Evolutionary conservation across 2,329 filamentous ascomycete species (phyloP).

Genomic region (Phoma sp.): DNA sequence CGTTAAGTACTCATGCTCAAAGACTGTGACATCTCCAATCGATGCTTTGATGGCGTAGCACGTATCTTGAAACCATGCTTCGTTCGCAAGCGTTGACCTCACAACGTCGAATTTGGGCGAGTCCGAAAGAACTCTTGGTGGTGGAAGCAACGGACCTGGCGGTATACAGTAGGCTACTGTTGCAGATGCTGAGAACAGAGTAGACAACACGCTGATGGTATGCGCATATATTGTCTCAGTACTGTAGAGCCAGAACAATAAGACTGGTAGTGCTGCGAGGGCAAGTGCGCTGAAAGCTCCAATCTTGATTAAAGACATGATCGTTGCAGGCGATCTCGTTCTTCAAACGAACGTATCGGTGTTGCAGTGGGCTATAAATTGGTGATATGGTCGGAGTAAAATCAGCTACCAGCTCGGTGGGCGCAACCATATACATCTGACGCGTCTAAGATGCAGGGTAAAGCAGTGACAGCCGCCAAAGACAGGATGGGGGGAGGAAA

Average conservation of each 20-base stretch:
- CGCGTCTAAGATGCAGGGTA: background rate
- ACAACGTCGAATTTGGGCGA: slow-evolving; percentile 10
- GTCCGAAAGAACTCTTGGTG: slow-evolving; percentile 16
- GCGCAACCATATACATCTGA: background rate
- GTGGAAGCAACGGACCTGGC: slow-evolving; percentile 30
- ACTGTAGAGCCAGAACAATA: slow-evolving; percentile 8
- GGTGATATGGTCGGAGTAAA: slow-evolving; percentile 2
- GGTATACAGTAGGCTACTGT: slow-evolving; percentile 26
- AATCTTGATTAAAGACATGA: slow-evolving; percentile 1
- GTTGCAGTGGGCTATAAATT: background rate
- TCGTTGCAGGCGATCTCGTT: background rate
- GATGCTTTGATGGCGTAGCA: slow-evolving; percentile 33
- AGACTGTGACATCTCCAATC: slow-evolving; percentile 23
- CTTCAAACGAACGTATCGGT: background rate
- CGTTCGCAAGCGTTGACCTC: slow-evolving; percentile 5
- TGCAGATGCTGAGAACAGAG: background rate
- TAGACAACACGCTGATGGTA: background rate
- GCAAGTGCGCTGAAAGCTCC: background rate
- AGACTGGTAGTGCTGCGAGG: slow-evolving; percentile 1
- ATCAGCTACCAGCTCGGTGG: slow-evolving; percentile 1
- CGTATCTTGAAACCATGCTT: slow-evolving; percentile 20
- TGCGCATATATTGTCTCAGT: background rate
- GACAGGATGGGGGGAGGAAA: no score
- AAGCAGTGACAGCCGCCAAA: background rate
- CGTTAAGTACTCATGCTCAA: slow-evolving; percentile 24